Base-by-base conservation (phyloP, 257 asterid genomes). In the Penstemon barbatus region DNA sequence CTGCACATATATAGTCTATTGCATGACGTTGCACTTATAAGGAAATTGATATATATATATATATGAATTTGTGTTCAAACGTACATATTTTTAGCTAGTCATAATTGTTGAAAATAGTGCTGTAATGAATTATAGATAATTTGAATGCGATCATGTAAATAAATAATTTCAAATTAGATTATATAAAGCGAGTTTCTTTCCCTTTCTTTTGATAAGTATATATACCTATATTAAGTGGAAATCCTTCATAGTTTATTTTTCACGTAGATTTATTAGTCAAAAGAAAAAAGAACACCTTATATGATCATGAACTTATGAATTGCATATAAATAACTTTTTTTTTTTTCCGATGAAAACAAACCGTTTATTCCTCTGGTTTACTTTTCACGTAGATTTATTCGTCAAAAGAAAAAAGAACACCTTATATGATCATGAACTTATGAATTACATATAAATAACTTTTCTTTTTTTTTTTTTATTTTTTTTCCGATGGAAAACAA, bases 331-430 rank as follows among this genome's bases (percentile, higher is more conserved):
- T 15, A 12, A 9, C 3, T 25, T 64, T 48, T 18, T n/a, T n/a
- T n/a, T n/a, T 64, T 39, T 41, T 67, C 45, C 63, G 57, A 55
- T 40, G 60, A 15, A 74, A 42, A 43, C 25, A 57, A 66, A 65
- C 69, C 54, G 72, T 69, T 74, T 72, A 63, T 74, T 70, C 78
- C 74, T 60, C n/a, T 55, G 55, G 13, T 54, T 18, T n/a, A n/a
- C n/a, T 46, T 61, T 42, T 46, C 49, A 15, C 18, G 18, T 15
- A 15, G 18, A 15, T 15, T n/a, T 15, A 15, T 15, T 15, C 18
- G 18, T 15, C 18, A 1, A 25, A 25, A 25, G 2, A 25, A 25
- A 25, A 25, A 25, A 25, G 2, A 25, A 2, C 33, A 33, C 13
- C 15, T 59, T 39, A 61, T 63, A 37, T 65, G 36, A 13, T 8